Percentiles rank a stretch among this genome's conserved stretches.
phyloP scores from a whole-genome alignment of 176 grass and related monocot species.

The Secale cereale region DNA sequence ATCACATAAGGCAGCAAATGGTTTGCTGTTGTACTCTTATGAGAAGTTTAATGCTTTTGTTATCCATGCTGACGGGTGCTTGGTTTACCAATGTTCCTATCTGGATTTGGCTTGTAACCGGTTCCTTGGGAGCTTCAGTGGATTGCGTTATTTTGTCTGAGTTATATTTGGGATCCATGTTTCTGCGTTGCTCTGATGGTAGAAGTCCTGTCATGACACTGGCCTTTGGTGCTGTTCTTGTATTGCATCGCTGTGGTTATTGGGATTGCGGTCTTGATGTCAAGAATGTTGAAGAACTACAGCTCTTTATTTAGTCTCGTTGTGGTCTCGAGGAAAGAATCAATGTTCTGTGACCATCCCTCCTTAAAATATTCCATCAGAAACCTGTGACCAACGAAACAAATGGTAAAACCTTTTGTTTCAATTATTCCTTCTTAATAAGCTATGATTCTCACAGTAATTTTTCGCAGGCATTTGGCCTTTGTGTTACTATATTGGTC shows the following conservation, averaged over 20 bases:
- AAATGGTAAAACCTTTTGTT: conserved; percentile 30
- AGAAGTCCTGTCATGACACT: conserved; percentile 30
- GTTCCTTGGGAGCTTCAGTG: conserved; percentile 28
- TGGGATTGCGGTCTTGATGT: not conserved
- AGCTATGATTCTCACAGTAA: conserved; percentile 22
- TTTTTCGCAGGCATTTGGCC: conserved; percentile 47
- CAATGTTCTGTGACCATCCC: not conserved
- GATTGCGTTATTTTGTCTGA: conserved; percentile 36
- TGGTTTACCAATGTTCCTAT: conserved; percentile 24
- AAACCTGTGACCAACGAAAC: conserved; percentile 3
- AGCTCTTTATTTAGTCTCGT: not conserved
- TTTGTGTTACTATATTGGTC: conserved; percentile 26
- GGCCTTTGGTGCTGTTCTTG: conserved; percentile 40
- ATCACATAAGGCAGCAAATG: conserved; percentile 27
- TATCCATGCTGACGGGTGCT: conserved; percentile 21
- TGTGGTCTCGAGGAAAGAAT: conserved; percentile 3
- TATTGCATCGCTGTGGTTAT: conserved; percentile 2
- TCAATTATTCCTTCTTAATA: conserved; percentile 16
- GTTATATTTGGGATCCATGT: conserved; percentile 27
- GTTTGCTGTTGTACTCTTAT: conserved; percentile 14
- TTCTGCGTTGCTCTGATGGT: conserved; percentile 22
- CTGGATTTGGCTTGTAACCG: conserved; percentile 38
- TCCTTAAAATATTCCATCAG: not conserved
- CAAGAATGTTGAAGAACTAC: conserved; percentile 12
- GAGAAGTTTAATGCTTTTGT: conserved; percentile 11